These are phyloP conservation scores for Serendipita sp. DNA, from an alignment of 768 basidiomycete species.

Conservation along the genomic window DNA sequence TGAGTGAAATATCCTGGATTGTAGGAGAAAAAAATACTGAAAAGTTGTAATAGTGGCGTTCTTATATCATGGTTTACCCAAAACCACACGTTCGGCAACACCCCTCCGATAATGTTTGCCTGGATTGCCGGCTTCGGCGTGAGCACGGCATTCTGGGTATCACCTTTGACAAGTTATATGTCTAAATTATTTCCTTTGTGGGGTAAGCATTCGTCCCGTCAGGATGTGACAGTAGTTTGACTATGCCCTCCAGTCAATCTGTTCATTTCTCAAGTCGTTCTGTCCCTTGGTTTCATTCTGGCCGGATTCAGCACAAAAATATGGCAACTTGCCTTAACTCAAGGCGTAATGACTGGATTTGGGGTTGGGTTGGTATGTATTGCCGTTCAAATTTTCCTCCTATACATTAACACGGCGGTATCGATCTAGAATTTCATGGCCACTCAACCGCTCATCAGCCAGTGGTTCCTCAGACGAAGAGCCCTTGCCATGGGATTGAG, in stretches of 20 bases:
- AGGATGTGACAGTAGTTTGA: neutral
- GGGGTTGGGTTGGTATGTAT: conserved; percentile 13
- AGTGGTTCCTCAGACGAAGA: conserved; percentile 7
- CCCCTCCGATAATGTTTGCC: conserved; percentile 10
- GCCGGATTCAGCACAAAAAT: conserved; percentile 14
- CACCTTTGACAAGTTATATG: conserved; percentile 15
- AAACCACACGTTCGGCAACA: neutral
- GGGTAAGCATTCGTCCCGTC: neutral
- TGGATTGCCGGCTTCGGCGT: conserved; percentile 14
- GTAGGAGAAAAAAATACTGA: neutral
- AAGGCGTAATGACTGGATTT: conserved; percentile 14
- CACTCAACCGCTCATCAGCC: conserved; percentile 8
- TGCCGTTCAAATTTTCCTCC: neutral
- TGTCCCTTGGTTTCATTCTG: conserved; percentile 10
- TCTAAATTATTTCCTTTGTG: conserved; percentile 8
- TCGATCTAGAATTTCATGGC: conserved; percentile 6
- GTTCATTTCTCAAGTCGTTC: conserved; percentile 10
- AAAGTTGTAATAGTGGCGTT: neutral
- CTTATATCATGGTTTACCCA: neutral
- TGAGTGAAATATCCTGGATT: neutral
- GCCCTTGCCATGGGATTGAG: conserved; percentile 7
- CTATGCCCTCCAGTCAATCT: conserved; percentile 12
- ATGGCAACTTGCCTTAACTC: conserved; percentile 15
- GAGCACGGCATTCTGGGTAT: conserved; percentile 11
- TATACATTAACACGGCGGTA: neutral